Evolutionary conservation across 345 rosid species (phyloP).

Genomic region (Lenwebbia sp.): DNA sequence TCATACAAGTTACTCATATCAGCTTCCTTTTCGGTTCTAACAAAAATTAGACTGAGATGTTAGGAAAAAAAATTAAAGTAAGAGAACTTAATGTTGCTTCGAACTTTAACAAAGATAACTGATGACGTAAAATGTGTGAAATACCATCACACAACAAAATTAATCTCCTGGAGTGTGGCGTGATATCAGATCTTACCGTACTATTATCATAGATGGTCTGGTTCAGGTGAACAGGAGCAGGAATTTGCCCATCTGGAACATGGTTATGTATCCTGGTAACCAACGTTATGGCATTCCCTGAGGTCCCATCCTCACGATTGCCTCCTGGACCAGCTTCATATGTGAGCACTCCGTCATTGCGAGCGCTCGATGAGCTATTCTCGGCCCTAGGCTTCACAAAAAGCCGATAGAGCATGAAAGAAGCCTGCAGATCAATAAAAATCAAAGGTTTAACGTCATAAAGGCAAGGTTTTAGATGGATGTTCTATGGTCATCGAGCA

Average conservation of each 20-base stretch:
- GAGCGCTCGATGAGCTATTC: not conserved
- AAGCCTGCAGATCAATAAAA: not conserved
- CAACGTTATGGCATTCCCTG: not conserved
- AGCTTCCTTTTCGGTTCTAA: not conserved
- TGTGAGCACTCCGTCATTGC: not conserved
- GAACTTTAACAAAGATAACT: too few species aligned
- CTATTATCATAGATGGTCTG: not conserved
- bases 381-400: not conserved
- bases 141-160: not conserved
- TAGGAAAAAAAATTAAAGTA: too few species aligned
- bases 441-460: too few species aligned
- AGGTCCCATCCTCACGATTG: not conserved
- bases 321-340: not conserved
- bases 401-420: not conserved
- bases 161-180: not conserved
- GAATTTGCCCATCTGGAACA: not conserved
- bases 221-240: not conserved
- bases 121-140: too few species aligned
- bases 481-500: too few species aligned
- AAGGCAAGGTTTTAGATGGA: too few species aligned
- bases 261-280: not conserved
- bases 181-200: not conserved
- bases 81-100: not conserved
- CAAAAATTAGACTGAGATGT: too few species aligned
- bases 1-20: too few species aligned